These are phyloP conservation scores for Prototheca cutis DNA, from an alignment of 163 green algal genomes.

Conservation along the genomic window DNA sequence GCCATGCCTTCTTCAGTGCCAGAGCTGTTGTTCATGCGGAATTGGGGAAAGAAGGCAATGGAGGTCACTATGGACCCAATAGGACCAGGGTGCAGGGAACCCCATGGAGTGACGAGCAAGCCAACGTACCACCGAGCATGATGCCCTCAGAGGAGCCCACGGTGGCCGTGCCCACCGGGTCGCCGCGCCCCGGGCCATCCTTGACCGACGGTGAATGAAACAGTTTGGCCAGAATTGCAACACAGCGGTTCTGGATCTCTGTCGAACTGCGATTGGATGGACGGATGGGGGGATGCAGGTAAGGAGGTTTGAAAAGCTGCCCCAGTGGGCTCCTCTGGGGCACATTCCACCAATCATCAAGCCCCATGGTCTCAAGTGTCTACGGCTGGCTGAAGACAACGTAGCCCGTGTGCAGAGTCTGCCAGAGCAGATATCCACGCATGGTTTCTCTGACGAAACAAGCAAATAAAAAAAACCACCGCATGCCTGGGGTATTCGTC, in stretches of 20 bases:
- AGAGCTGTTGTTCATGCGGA: constrained; percentile 35
- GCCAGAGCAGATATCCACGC: too few relatives aligned
- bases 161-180: constrained; percentile 36
- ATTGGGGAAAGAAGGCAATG: too few relatives aligned
- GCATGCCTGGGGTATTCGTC: constrained; percentile 47
- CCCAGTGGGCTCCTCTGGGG: not conserved
- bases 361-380: too few relatives aligned
- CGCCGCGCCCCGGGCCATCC: constrained; percentile 5
- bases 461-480: not conserved
- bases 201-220: constrained; percentile 38
- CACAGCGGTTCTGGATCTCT: constrained; percentile 50
- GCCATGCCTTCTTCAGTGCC: constrained; percentile 57
- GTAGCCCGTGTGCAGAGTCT: too few relatives aligned
- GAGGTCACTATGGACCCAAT: too few relatives aligned
- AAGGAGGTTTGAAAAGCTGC: not conserved
- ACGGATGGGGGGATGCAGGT: too few relatives aligned
- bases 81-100: too few relatives aligned
- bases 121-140: constrained; percentile 58
- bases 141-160: constrained; percentile 61
- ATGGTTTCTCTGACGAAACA: not conserved
- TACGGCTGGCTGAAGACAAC: too few relatives aligned
- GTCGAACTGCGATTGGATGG: constrained; percentile 24
- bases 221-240: constrained; percentile 57
- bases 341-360: too few relatives aligned
- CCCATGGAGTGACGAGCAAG: too few relatives aligned